These are phyloP conservation scores for Beauveria sp. DNA, from an alignment of 2,329 filamentous ascomycete genomes.

Conservation along the genomic window DNA sequence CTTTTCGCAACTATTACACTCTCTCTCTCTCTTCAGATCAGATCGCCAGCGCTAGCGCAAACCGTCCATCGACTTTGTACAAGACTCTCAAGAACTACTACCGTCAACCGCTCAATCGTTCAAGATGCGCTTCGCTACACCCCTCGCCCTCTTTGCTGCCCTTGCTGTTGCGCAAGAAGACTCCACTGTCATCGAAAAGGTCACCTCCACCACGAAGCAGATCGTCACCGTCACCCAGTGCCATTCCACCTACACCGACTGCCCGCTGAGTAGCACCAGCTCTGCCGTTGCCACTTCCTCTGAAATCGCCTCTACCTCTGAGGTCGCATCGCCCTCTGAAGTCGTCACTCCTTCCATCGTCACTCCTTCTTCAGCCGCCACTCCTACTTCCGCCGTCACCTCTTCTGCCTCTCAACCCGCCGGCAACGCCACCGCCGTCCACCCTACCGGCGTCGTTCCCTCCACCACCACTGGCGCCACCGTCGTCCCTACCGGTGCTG, in stretches of 20 bases:
- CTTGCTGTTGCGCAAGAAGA: conserved; percentile 30
- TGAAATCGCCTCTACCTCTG: background rate
- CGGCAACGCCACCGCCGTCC: conserved; percentile 7
- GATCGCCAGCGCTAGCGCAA: background rate
- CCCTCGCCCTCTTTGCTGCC: conserved; percentile 34
- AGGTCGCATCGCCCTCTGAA: background rate
- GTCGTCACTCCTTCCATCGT: background rate
- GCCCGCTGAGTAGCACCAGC: conserved; percentile 27
- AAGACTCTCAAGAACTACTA: background rate
- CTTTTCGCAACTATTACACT: background rate
- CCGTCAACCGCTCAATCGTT: background rate
- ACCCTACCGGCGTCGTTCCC: conserved; percentile 2
- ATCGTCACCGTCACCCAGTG: conserved; percentile 41
- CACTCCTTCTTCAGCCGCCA: background rate
- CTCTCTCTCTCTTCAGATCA: background rate
- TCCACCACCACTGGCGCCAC: conserved; percentile 13
- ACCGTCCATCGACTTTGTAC: background rate
- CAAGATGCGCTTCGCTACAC: conserved; percentile 40
- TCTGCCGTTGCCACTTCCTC: conserved; percentile 11
- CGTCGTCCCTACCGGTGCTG: conserved; percentile 21
- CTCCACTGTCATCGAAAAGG: conserved; percentile 27
- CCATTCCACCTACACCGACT: conserved; percentile 35
- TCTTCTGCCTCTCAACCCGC: background rate
- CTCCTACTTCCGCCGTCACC: background rate
- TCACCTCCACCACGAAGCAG: conserved; percentile 37